Evolutionary conservation across 257 asterid genomes (phyloP), one percentile per base, ranked within the genome.

Genomic region (Datura wrightii): DNA sequence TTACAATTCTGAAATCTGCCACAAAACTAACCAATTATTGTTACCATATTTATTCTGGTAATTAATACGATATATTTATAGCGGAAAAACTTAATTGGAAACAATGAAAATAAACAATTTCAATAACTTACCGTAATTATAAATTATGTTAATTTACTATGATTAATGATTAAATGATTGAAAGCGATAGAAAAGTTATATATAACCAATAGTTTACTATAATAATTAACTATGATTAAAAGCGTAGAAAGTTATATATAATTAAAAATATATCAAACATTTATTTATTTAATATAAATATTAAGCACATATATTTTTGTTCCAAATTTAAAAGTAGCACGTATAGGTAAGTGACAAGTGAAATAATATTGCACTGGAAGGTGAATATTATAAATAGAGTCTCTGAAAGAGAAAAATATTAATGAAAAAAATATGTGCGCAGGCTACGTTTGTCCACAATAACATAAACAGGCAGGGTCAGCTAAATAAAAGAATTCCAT

Each of bases 381-480:
- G 15, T 50, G 31, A 15, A 24, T 6, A 74, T 19, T 19, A 74
- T 48, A 53, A 74, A 76, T 14, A 76, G 31, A 50, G 63, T 31
- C 50, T 2, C 46, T 76, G 14, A 50, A 50, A 46, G 82, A 13
- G 62, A 31, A 11, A 76, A 50, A 76, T 31, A 50, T 31, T 50
- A 52, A 76, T 76, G 19, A 42, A 48, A 48, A 39, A 74, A 39
- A 48, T 5, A 42, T 74, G 82, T 50, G 24, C 2, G 3, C 62
- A 76, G 15, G 46, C 59, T 19, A 74, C 18, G 79, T n/a, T n/a
- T 42, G 8, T 16, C 39, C 37, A 8, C 10, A 18, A 44, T 1
- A 71, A 18, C 52, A 44, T 71, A 44, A n/a, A 80, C 84, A 66
- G 56, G 55, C 39, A 46, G 83, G 85, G 58, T 52, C 78, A 59